Evolutionary conservation across 2,329 filamentous ascomycete species (phyloP).

Genomic region (Ilyonectria robusta): DNA sequence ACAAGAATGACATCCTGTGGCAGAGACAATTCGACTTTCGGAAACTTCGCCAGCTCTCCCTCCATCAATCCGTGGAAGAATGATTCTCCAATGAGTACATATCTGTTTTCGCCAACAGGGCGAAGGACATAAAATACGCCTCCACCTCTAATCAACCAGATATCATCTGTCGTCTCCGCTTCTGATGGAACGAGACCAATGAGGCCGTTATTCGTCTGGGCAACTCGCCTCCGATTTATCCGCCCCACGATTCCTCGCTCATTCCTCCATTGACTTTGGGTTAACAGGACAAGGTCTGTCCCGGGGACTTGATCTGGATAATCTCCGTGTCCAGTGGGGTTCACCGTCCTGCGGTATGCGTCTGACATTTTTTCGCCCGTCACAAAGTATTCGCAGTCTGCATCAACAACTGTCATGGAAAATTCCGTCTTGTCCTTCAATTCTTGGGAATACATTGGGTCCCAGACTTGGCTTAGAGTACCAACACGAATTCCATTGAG

Average conservation of each 20-base stretch:
- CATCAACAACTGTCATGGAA: neutral
- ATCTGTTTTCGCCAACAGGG: neutral
- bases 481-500: neutral
- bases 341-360: conserved; percentile 3
- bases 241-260: conserved; percentile 4
- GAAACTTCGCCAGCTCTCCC: neutral
- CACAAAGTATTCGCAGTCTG: neutral
- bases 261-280: conserved; percentile 3
- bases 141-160: conserved; percentile 8
- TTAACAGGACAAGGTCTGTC: conserved; percentile 2
- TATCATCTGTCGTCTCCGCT: conserved; percentile 1
- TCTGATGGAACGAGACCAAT: conserved; percentile 4
- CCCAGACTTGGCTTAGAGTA: neutral
- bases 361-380: conserved; percentile 11
- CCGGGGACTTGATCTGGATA: conserved; percentile 3
- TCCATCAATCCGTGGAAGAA: conserved; percentile 6
- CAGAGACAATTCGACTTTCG: neutral
- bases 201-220: neutral
- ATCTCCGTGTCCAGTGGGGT: neutral
- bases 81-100: conserved; percentile 3
- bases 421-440: conserved; percentile 7
- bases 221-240: conserved; percentile 10
- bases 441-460: conserved; percentile 3
- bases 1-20: conserved; percentile 2
- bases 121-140: conserved; percentile 11